Evolutionary conservation across 805 yeast species (phyloP).

Genomic region (Candida vartiovaarae): DNA sequence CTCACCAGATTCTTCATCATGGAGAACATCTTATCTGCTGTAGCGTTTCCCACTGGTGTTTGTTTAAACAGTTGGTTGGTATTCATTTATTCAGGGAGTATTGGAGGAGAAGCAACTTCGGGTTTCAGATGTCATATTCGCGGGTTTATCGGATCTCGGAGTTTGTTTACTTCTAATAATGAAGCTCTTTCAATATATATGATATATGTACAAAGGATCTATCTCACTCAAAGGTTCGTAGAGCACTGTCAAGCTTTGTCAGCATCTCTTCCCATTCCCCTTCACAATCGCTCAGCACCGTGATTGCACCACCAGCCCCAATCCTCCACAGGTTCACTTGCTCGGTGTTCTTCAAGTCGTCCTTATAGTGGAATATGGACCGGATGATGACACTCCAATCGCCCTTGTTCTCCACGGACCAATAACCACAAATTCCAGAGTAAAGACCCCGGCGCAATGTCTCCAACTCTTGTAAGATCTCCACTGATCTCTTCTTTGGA

Average conservation of each 20-base stretch:
- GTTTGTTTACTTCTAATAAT: too few relatives aligned
- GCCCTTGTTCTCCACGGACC: conserved; percentile 80
- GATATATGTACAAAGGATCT: not conserved
- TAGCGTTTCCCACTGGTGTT: too few relatives aligned
- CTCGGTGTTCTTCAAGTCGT: conserved; percentile 30
- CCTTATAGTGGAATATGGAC: conserved; percentile 61
- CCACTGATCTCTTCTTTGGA: conserved; percentile 89
- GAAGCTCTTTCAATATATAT: not conserved
- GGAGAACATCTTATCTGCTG: not conserved
- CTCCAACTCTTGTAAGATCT: conserved; percentile 50
- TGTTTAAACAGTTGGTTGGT: too few relatives aligned
- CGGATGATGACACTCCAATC: conserved; percentile 97
- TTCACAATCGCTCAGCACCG: conserved; percentile 73
- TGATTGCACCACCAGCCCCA: conserved; percentile 98
- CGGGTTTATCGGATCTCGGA: too few relatives aligned
- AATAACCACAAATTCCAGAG: conserved; percentile 93
- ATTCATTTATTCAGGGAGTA: too few relatives aligned
- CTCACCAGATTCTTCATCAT: conserved; percentile 4
- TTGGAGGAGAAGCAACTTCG: too few relatives aligned
- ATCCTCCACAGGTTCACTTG: conserved; percentile 56
- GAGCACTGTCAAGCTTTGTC: conserved; percentile 70
- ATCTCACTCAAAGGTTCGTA: conserved; percentile 21
- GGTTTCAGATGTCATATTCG: too few relatives aligned
- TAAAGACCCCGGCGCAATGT: conserved; percentile 63
- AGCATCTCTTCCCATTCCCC: conserved; percentile 93